Evolutionary conservation across 2,329 filamentous ascomycete species (phyloP), one percentile per base, ranked within the genome.

Genomic region (Ophiostoma novo-ulmi): DNA sequence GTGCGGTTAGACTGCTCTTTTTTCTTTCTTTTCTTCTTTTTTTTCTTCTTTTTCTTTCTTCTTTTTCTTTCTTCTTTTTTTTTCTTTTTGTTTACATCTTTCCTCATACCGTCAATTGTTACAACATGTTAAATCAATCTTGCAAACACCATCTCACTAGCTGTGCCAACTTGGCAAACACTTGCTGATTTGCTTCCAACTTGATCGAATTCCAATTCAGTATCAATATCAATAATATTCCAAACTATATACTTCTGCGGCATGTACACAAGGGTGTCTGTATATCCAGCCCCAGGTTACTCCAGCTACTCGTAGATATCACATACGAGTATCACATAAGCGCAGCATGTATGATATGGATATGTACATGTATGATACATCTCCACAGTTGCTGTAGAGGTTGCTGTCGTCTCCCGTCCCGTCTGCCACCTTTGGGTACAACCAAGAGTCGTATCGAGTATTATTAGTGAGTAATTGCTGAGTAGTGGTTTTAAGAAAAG

Each of bases 391-490:
- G 17, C 52, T 58, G n/a, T 26, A 26, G 52, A 26, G 52, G n/a
- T 22, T 58, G n/a, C 52, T 58, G n/a, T 26, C 52, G 52, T 58
- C 52, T 58, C n/a, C 52, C 52, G 52, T 58, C 52, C 52, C 52
- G 52, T 22, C n/a, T 58, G 52, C 52, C 52, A 58, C 52, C 52
- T 31, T 11, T 58, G 22, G 52, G 22, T 58, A 26, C 52, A 26
- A 58, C 52, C 52, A 1, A 58, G 44, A 26, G 52, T 58, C 3
- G 52, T 20, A 48, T 48, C 17, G n/a, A 26, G 17, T n/a, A 26
- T 26, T 55, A 1, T 5, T 36, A 22, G 22, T 31, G 55, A 61
- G 13, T 0, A 3, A 14, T 11, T 61, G 26, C 11, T 14, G 26
- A 17, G 52, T 11, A 58, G 22, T 26, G 20, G 22, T n/a, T n/a